Conservation (phyloP, 805 yeast species). For the Kazachstania kunashirensis region DNA sequence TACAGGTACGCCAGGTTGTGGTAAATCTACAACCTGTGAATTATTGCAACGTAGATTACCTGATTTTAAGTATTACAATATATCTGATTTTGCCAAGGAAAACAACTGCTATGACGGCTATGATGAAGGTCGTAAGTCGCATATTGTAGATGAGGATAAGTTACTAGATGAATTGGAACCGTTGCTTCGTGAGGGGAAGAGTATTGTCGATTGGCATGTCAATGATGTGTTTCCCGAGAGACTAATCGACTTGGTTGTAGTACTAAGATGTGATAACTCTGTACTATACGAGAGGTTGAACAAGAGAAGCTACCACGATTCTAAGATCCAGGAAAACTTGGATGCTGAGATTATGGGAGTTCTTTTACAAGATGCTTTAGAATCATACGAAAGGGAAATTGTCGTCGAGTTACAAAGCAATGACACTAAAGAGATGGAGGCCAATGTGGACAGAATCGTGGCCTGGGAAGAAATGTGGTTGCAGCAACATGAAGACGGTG, state of each 20-base stretch:
- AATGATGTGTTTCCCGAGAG: slow-evolving; percentile 93
- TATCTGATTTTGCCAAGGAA: slow-evolving; percentile 76
- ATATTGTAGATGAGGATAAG: slow-evolving; percentile 88
- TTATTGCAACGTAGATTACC: slow-evolving; percentile 25
- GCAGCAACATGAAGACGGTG: slow-evolving; percentile 52
- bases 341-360: slow-evolving; percentile 98
- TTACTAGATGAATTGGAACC: slow-evolving; percentile 74
- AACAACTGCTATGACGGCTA: slow-evolving; percentile 70
- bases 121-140: slow-evolving; percentile 76
- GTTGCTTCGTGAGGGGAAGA: slow-evolving; percentile 73
- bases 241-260: slow-evolving; percentile 85
- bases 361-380: slow-evolving; percentile 75
- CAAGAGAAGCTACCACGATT: slow-evolving; percentile 67
- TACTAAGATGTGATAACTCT: slow-evolving; percentile 67
- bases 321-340: slow-evolving; percentile 79
- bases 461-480: slow-evolving; percentile 75
- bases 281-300: slow-evolving; percentile 64
- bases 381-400: slow-evolving; percentile 66
- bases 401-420: slow-evolving; percentile 76
- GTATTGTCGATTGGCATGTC: slow-evolving; percentile 94
- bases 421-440: slow-evolving; percentile 63
- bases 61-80: slow-evolving; percentile 43
- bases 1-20: slow-evolving; percentile 83
- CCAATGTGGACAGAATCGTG: slow-evolving; percentile 66
- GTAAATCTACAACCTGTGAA: slow-evolving; percentile 29